Evolutionary conservation across 306 rosid species (phyloP), one percentile per base, ranked within the genome.

Genomic region (Bauhinia variegata): DNA sequence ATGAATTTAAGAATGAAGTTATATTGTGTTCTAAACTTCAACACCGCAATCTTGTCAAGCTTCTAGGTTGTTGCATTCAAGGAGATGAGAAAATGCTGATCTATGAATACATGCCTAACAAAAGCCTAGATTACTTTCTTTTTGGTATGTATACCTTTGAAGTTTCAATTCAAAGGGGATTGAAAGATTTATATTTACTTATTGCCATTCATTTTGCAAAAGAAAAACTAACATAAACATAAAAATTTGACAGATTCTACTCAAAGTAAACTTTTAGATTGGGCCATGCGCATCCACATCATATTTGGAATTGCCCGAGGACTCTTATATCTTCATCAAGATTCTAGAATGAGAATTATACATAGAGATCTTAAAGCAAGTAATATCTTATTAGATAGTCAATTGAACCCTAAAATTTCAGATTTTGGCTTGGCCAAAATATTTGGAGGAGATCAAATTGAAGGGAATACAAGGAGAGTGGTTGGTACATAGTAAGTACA

Each of bases 1-100:
- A 47, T 13, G 83, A 82, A 48, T 82, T 82, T 23, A 78, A 65
- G 60, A 82, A 82, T 65, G 86, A 82, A 70, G 83, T 78, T 23
- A 12, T 65, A 54, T 38, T 77, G 15, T 60, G 81, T 32, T 68
- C 78, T 4, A 78, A 82, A 54, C 86, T 77, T 69, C 80, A 81
- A 18, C 86, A 77, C 8, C 68, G 82, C 2, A 82, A 82, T 78
- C 83, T 77, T 47, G 80, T 77, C 11, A 78, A 59, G 54, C 77
- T 81, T 73, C 72, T 81, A 13, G 85, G 82, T 2, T 81, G 72
- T 77, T 69, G 80, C 68, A 48, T 60, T 3, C 12, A 77, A 43
- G 71, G 73, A 67, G 77, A 53, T 11, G 80, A 81, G 34, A 74
- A 67, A 60, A 9, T 75, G 41, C 68, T 75, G 4, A 12, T 75